These are phyloP conservation scores for Ilyonectria sp. DNA, from an alignment of 2,329 filamentous ascomycete genomes.

Conservation along the genomic window DNA sequence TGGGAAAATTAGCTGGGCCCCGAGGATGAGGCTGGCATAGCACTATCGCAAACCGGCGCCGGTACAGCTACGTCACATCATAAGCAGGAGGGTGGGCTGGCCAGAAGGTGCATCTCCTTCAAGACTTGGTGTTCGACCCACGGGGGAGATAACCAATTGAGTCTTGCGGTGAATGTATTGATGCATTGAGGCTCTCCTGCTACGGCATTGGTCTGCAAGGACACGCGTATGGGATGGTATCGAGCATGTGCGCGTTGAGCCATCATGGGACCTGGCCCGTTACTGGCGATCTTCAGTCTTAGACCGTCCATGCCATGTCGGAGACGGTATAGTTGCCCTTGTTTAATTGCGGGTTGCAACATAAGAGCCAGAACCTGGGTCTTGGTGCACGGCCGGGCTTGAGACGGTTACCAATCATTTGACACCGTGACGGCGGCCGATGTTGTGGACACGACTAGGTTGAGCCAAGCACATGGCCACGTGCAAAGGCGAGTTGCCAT, in stretches of 20 bases:
- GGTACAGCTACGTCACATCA: background rate
- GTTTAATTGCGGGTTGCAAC: background rate
- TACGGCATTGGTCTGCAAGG: background rate
- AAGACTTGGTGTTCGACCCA: background rate
- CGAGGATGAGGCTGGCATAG: background rate
- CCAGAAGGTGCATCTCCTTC: background rate
- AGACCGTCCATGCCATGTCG: background rate
- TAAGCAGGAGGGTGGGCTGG: background rate
- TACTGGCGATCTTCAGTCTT: background rate
- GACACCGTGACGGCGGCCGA: conserved; percentile 36
- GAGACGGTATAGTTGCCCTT: background rate
- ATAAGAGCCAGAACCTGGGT: background rate
- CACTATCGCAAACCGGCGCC: background rate
- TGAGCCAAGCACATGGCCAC: conserved; percentile 34
- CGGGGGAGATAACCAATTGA: background rate
- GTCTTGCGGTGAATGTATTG: background rate
- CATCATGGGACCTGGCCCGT: background rate
- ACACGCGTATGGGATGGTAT: too few relatives aligned
- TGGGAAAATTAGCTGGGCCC: background rate
- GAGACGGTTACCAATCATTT: conserved; percentile 39
- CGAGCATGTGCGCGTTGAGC: background rate
- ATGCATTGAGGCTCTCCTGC: background rate
- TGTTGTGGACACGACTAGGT: background rate
- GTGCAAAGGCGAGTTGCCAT: conserved; percentile 31
- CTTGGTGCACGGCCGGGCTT: background rate